Conservation (phyloP, 2,329 filamentous ascomycete genomes). For the Plenodomus lindquistii region DNA sequence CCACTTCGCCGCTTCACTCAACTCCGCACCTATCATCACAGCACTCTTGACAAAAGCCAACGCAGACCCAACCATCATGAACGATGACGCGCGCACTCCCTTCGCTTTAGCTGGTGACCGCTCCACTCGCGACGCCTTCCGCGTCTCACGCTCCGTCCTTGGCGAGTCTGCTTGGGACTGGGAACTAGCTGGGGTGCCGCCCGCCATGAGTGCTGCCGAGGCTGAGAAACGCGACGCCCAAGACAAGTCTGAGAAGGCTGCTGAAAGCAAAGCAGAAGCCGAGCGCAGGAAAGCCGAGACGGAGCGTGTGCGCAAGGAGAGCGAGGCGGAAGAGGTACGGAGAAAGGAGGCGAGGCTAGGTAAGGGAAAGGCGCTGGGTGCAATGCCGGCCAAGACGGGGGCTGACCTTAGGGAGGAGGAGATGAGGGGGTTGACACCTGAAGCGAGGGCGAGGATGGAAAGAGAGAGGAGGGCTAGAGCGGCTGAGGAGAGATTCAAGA, state of each 20-base stretch:
- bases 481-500: slow-evolving; percentile 82
- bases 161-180: slow-evolving; percentile 79
- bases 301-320: slow-evolving; percentile 66
- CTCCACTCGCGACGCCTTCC: slow-evolving; percentile 85
- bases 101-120: slow-evolving; percentile 89
- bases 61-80: slow-evolving; percentile 70
- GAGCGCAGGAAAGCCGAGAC: slow-evolving; percentile 74
- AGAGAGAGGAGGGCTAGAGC: slow-evolving; percentile 87
- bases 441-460: slow-evolving; percentile 83
- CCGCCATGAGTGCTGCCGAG: slow-evolving; percentile 70
- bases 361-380: slow-evolving; percentile 58
- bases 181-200: slow-evolving; percentile 73
- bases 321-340: slow-evolving; percentile 54
- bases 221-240: slow-evolving; percentile 69
- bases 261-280: slow-evolving; percentile 62
- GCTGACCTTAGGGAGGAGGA: slow-evolving; percentile 85
- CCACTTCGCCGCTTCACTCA: slow-evolving; percentile 82
- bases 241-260: slow-evolving; percentile 70
- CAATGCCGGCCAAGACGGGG: slow-evolving; percentile 68
- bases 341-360: slow-evolving; percentile 55
- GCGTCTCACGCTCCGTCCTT: slow-evolving; percentile 79
- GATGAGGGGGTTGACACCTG: slow-evolving; percentile 78
- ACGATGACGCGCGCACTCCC: slow-evolving; percentile 74
- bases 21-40: slow-evolving; percentile 74
- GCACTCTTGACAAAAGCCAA: slow-evolving; percentile 75